phyloP scores from a whole-genome alignment of 2,329 filamentous ascomycete genomes.

The Diaporthe sp. region DNA sequence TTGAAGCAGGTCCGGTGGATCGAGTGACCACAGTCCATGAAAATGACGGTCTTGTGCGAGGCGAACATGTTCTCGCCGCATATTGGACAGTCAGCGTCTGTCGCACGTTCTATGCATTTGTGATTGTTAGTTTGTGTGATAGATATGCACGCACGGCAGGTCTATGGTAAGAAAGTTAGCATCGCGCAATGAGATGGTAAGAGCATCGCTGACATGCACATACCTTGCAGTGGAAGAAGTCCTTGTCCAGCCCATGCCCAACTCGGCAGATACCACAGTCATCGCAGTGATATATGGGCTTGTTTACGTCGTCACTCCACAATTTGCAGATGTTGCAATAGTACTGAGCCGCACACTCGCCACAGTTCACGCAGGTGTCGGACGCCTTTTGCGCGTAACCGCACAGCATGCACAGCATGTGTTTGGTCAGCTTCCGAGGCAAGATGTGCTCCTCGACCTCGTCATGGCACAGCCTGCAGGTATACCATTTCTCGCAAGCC shows the following conservation, averaged over 20 bases:
- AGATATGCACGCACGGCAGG: conserved; percentile 93
- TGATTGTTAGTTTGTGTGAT: conserved; percentile 88
- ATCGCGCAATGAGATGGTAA: neutral
- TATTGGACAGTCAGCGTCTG: conserved; percentile 96
- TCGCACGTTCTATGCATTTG: conserved; percentile 93
- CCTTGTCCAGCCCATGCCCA: conserved; percentile 91
- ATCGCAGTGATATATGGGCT: conserved; percentile 94
- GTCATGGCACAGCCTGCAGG: conserved; percentile 95
- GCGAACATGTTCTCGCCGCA: conserved; percentile 81
- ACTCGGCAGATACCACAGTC: conserved; percentile 97
- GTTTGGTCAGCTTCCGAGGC: conserved; percentile 84
- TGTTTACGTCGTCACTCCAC: conserved; percentile 93
- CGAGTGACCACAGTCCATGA: conserved; percentile 76
- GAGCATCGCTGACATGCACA: conserved; percentile 40
- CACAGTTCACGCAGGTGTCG: conserved; percentile 83
- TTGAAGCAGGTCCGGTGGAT: conserved; percentile 93
- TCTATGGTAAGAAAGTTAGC: conserved; percentile 59
- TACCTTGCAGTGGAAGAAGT: conserved; percentile 99
- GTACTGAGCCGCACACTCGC: conserved; percentile 83
- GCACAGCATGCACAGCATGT: conserved; percentile 99
- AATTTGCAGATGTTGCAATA: conserved; percentile 96
- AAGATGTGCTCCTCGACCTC: conserved; percentile 82
- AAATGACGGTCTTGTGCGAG: conserved; percentile 41
- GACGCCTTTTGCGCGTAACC: conserved; percentile 84
- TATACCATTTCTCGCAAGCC: conserved; percentile 91